Evolutionary conservation across 2,329 filamentous ascomycete species (phyloP), one percentile per base, ranked within the genome.

Genomic region (Pseudogymnoascus sp.): DNA sequence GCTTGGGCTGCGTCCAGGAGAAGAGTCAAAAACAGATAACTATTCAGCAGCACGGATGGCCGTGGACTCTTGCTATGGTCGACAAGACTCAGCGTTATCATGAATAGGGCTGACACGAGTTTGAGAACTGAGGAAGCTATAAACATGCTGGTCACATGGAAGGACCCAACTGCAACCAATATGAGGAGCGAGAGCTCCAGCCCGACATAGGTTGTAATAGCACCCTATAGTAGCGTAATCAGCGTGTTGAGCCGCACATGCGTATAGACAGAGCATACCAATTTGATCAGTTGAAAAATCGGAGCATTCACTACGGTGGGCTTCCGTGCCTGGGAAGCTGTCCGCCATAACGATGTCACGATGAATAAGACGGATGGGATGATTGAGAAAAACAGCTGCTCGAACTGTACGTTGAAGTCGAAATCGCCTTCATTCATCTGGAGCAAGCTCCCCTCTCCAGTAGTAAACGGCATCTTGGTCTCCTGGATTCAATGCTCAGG

Each of bases 1-100:
- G 71, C 69, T 62, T 76, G 76, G 0, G 73, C 72, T 2, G 73
- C 67, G 35, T 81, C 79, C 15, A 80, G 71, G 1, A 81, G 65
- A 0, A 78, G 64, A 1, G 76, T 76, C 1, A 80, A 33, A 5
- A 75, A 63, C 4, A 81, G 63, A 54, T 76, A 81, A 8, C 67
- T 63, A 15, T 68, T 74, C n/a, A 81, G 66, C 3, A 81, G 60
- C 0, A 76, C 68, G 0, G 79, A 81, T 0, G 79, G 78, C 1
- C 76, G 69, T 0, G 68, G 71, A 1, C 74, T 69, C 11, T 68
- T 70, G 21, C 65, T 65, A 61, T 78, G 76, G 64, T 74, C 54
- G 3, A 71, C 47, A 57, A 60, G 36, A 58, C 59, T 60, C 29
- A 60, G 26, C 11, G 40, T 60, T 17, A 65, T 62, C 63, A 68